A percentile compares a stretch with the other conserved stretches of the same genome.
These are phyloP conservation scores for Fusarium aywerte DNA, from an alignment of 2,329 filamentous ascomycete genomes.

Conservation along the genomic window DNA sequence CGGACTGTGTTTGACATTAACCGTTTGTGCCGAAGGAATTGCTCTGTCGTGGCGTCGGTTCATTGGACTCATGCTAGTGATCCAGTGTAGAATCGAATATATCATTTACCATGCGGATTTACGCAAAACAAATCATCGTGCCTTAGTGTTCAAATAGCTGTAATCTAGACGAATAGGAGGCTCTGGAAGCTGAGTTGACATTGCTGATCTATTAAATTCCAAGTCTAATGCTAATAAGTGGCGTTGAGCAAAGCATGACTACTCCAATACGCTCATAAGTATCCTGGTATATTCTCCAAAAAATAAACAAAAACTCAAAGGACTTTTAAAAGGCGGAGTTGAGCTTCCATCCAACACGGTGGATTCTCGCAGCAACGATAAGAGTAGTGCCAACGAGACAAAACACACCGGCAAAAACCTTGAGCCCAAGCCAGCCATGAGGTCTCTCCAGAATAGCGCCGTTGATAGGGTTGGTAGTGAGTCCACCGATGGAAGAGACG, in stretches of 20 bases:
- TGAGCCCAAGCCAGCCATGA: conserved; percentile 50
- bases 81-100: too few relatives aligned
- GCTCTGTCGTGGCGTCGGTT: too few relatives aligned
- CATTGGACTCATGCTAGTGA: too few relatives aligned
- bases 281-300: not conserved
- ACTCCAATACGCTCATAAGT: not conserved
- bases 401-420: conserved; percentile 49
- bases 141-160: too few relatives aligned
- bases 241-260: not conserved
- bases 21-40: too few relatives aligned
- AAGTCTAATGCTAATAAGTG: not conserved
- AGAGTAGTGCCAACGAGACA: conserved; percentile 29
- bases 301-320: not conserved
- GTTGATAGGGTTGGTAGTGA: conserved; percentile 67
- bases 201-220: not conserved
- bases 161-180: too few relatives aligned
- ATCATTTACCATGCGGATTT: too few relatives aligned
- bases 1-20: too few relatives aligned
- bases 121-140: too few relatives aligned
- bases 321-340: conserved; percentile 10
- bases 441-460: conserved; percentile 55
- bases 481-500: conserved; percentile 64
- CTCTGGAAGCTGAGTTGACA: not conserved
- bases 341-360: conserved; percentile 33
- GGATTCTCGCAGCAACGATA: conserved; percentile 18